These are phyloP conservation scores for Pichia sp. DNA, from an alignment of 1,139 yeast genomes.

Conservation along the genomic window DNA sequence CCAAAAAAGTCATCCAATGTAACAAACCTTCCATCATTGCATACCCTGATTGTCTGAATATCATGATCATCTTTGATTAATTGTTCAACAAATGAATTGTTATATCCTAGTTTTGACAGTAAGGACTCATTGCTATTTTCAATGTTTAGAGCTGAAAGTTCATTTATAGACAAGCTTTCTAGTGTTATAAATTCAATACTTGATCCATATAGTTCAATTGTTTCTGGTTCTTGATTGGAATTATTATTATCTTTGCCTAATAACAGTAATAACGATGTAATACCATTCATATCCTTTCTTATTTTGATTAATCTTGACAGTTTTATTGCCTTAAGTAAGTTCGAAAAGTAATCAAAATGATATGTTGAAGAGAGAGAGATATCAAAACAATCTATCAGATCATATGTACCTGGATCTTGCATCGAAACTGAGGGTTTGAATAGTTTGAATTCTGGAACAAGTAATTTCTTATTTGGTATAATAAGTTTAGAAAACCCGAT, in stretches of 20 bases:
- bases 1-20: conserved; percentile 27
- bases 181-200: conserved; percentile 56
- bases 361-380: conserved; percentile 35
- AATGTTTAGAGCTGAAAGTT: conserved; percentile 20
- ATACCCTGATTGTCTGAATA: conserved; percentile 24
- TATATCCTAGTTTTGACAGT: conserved; percentile 22
- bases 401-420: conserved; percentile 23
- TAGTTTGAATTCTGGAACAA: conserved; percentile 46
- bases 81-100: conserved; percentile 25
- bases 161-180: conserved; percentile 34
- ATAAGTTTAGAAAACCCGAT: conserved; percentile 64
- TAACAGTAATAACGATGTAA: conserved; percentile 44
- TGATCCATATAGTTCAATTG: conserved; percentile 39
- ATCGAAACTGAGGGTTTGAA: conserved; percentile 18
- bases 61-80: conserved; percentile 30
- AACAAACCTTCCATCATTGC: conserved; percentile 24
- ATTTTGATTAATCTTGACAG: conserved; percentile 56
- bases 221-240: conserved; percentile 3
- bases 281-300: conserved; percentile 50
- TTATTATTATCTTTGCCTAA: conserved; percentile 15
- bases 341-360: conserved; percentile 48
- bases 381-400: conserved; percentile 10
- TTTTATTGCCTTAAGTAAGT: conserved; percentile 47
- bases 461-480: conserved; percentile 57
- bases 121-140: not conserved